Evolutionary conservation across 768 basidiomycete species (phyloP), one percentile per base, ranked within the genome.

Genomic region (Coprinellus micaceus): DNA sequence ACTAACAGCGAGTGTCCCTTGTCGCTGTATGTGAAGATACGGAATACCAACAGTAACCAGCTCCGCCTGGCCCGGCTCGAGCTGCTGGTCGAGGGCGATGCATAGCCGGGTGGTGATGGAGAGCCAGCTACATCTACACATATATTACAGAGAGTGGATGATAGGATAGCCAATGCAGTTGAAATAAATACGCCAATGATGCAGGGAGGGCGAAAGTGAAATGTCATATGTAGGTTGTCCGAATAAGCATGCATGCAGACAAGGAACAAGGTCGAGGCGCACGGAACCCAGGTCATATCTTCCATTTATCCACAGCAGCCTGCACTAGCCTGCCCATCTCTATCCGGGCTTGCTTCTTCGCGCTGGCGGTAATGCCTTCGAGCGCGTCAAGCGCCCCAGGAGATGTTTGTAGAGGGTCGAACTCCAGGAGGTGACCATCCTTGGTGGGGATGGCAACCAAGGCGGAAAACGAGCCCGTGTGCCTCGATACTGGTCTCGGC

Each of bases 361-460:
- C 89, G 62, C 86, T 88, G 54, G 86, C 83, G 0, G 88, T 83
- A 57, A 93, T 88, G 4, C 89, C 89, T 52, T 89, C 85, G 7
- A 91, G 76, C 29, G 81, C 83, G 63, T 92, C 88, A 28, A 95
- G 71, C 47, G 88, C 77, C 2, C 79, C 77, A 1, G 91, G 85
- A 2, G 87, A 84, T 13, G 88, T 85, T 57, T 79, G 77, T 41
- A 95, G 73, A 9, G 93, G 92, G 61, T 96, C 88, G 63, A 96
- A 94, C 66, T 87, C 85, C 24, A 96, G 77, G n/a, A 88, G 69
- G 61, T 88, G 84, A 0, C 93, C 93, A 61, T 93, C 90, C 39
- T 79, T 82, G 0, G 86, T 91, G 4, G 89, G 84, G n/a, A 94
- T 85, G 1, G 87, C 83, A 12, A 91, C 84, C 29, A 89, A 71